A percentile compares a stretch with the other conserved stretches of the same genome.
Evolutionary conservation across 768 basidiomycete genomes (phyloP).

Genomic region (Termitomyces bulborhizus): DNA sequence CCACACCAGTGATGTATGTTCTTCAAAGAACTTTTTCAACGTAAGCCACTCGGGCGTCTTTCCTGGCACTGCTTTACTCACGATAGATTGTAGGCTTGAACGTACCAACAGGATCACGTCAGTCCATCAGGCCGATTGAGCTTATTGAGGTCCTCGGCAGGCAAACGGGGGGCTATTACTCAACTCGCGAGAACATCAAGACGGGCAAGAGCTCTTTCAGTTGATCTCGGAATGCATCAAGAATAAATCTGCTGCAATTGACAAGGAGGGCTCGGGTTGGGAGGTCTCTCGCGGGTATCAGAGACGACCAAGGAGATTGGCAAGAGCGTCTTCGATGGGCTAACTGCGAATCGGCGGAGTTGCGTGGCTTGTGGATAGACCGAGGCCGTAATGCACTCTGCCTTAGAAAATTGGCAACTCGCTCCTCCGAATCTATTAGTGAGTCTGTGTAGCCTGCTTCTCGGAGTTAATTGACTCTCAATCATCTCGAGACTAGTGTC

Average conservation of each 20-base stretch:
- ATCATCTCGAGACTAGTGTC: conserved; percentile 45
- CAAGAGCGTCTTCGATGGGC: conserved; percentile 80
- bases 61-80: not conserved
- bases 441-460: conserved; percentile 30
- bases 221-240: conserved; percentile 87
- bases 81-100: conserved; percentile 47
- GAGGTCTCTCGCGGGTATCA: conserved; percentile 32
- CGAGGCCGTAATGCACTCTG: conserved; percentile 89
- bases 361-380: conserved; percentile 91
- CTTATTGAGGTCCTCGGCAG: conserved; percentile 67
- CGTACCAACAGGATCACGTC: conserved; percentile 47
- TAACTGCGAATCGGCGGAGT: conserved; percentile 85
- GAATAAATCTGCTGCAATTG: conserved; percentile 65
- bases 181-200: conserved; percentile 91
- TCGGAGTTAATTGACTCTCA: not conserved
- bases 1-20: conserved; percentile 82
- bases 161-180: conserved; percentile 54
- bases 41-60: conserved; percentile 32
- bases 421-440: conserved; percentile 61
- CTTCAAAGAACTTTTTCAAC: conserved; percentile 60
- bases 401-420: conserved; percentile 82
- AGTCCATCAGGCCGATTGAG: conserved; percentile 62
- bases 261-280: conserved; percentile 68
- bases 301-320: conserved; percentile 30
- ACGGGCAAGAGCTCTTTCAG: conserved; percentile 97